A percentile compares a stretch with the other conserved stretches of the same genome.
Conservation (phyloP, 768 basidiomycete species). For the Naganishia friedmannii region DNA sequence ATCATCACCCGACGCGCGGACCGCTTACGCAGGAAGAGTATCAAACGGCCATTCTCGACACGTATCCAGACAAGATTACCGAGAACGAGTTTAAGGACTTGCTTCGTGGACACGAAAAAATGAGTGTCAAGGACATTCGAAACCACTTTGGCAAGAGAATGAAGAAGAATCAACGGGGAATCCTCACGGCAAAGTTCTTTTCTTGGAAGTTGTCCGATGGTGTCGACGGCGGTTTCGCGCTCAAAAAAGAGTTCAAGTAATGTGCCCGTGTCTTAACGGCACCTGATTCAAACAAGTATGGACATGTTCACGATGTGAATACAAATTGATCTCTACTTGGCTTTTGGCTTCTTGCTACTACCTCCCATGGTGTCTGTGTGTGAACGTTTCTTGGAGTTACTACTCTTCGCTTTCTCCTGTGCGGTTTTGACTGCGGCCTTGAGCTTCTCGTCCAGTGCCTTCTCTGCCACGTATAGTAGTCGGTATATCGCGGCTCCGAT, state of each 20-base stretch:
- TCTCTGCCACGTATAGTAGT: constrained; percentile 5
- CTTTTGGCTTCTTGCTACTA: constrained; percentile 24
- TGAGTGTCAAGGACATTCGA: constrained; percentile 21
- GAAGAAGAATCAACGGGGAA: constrained; percentile 21
- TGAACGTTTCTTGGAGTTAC: constrained; percentile 1
- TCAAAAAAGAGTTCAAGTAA: constrained; percentile 15
- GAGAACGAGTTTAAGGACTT: constrained; percentile 3
- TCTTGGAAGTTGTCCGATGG: constrained; percentile 1
- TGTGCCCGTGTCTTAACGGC: too few relatives aligned
- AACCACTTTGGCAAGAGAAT: constrained; percentile 23
- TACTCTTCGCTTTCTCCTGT: constrained; percentile 11
- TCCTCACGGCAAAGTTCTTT: not conserved
- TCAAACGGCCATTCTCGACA: not conserved
- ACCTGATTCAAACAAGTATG: not conserved
- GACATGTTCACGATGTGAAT: not conserved
- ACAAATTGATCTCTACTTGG: not conserved
- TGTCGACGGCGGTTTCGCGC: constrained; percentile 17
- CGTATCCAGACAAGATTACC: constrained; percentile 10
- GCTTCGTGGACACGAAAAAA: constrained; percentile 4
- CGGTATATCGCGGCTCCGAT: constrained; percentile 21
- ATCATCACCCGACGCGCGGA: constrained; percentile 1
- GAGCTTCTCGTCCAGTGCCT: constrained; percentile 8
- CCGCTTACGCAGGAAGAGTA: constrained; percentile 18
- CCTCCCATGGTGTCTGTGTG: constrained; percentile 13
- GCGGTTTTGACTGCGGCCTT: constrained; percentile 5